A percentile compares a stretch with the other conserved stretches of the same genome.
phyloP scores from a whole-genome alignment of 2,329 filamentous ascomycete species.

The Davidsoniella eucalypti region DNA sequence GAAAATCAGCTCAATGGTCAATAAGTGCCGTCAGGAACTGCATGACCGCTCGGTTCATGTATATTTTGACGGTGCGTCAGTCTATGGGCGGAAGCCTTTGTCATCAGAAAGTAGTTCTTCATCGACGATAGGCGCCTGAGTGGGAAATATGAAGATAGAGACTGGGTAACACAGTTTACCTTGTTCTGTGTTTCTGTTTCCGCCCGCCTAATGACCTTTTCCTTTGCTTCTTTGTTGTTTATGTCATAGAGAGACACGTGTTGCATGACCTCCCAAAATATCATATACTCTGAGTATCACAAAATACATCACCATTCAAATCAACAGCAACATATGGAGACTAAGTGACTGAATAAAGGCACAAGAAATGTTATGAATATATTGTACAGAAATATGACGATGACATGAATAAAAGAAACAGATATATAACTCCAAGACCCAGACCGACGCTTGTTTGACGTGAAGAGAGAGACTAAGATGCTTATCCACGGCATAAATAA shows the following conservation, averaged over 20 bases:
- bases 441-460: conserved; percentile 9
- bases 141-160: neutral
- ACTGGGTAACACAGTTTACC: neutral
- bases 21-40: conserved; percentile 21
- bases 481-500: conserved; percentile 1
- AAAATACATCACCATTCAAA: no score
- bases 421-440: conserved; percentile 2
- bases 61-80: conserved; percentile 20
- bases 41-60: conserved; percentile 21
- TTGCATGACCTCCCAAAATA: neutral
- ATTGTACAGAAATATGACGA: neutral
- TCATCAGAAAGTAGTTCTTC: conserved; percentile 3
- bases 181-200: neutral
- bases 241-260: neutral
- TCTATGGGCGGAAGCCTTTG: conserved; percentile 8
- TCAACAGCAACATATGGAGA: no score
- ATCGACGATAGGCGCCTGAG: conserved; percentile 3
- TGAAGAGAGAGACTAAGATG: conserved; percentile 1
- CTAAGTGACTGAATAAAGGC: no score
- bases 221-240: neutral
- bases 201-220: neutral
- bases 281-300: no score
- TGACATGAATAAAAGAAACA: neutral
- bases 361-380: no score
- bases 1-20: conserved; percentile 21